These are phyloP conservation scores for Podospora pseudopauciseta DNA, from an alignment of 495 filamentous ascomycete genomes.

Conservation along the genomic window DNA sequence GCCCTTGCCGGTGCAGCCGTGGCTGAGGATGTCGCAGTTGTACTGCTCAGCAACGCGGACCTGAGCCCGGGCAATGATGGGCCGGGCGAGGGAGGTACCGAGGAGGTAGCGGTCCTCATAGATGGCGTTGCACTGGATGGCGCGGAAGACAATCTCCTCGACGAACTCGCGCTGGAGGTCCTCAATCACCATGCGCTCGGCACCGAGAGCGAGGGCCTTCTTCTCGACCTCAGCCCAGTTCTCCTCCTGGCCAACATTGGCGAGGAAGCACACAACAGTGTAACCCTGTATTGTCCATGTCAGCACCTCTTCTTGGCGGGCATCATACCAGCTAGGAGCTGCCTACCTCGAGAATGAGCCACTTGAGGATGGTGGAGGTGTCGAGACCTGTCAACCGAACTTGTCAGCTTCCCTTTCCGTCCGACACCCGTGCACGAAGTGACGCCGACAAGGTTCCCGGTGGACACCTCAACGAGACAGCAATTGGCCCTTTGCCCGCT, in stretches of 20 bases:
- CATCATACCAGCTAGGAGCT: background rate
- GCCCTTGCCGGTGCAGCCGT: conserved; percentile 84
- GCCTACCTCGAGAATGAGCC: conserved; percentile 58
- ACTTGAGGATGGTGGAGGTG: conserved; percentile 56
- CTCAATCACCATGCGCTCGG: conserved; percentile 58
- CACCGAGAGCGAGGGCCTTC: conserved; percentile 68
- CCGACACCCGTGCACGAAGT: background rate
- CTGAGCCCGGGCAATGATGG: conserved; percentile 83
- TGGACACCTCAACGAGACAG: background rate
- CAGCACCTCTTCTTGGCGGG: conserved; percentile 42
- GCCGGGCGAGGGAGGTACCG: conserved; percentile 77
- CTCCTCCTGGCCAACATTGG: conserved; percentile 55
- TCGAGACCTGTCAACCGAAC: conserved; percentile 50
- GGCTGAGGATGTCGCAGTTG: conserved; percentile 63
- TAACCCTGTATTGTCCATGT: conserved; percentile 23
- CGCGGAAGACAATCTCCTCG: conserved; percentile 81
- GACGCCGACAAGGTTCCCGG: conserved; percentile 4
- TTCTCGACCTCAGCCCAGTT: conserved; percentile 51
- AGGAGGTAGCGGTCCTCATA: conserved; percentile 82
- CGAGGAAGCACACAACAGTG: conserved; percentile 45
- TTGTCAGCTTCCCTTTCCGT: conserved; percentile 14
- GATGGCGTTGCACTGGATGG: conserved; percentile 83
- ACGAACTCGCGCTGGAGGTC: conserved; percentile 76
- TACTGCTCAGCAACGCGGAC: conserved; percentile 61
- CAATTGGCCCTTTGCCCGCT: conserved; percentile 4